These are phyloP conservation scores for Adansonia rubrostipa DNA, from an alignment of 441 rosid species.

Conservation along the genomic window DNA sequence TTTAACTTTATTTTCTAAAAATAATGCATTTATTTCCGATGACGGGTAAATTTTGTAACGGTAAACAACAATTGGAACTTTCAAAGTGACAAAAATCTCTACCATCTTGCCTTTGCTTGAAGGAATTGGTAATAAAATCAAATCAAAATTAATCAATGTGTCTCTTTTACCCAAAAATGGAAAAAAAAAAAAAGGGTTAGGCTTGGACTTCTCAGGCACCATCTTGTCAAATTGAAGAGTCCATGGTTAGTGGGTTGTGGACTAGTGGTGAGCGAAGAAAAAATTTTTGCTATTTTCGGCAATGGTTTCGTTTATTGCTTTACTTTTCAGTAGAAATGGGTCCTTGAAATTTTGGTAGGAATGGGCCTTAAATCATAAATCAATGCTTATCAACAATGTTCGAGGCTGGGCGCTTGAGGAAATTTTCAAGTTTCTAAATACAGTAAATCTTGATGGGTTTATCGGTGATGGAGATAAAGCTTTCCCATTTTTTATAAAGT, in stretches of 20 bases:
- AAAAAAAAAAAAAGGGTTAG: not conserved
- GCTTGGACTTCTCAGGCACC: not conserved
- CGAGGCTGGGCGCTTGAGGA: slow-evolving; percentile 11
- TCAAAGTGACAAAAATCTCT: not conserved
- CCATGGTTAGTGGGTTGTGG: too few species aligned
- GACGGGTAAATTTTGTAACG: not conserved
- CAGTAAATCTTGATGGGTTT: slow-evolving; percentile 20
- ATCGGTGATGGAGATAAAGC: not conserved
- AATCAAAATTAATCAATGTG: not conserved
- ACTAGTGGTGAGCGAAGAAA: not conserved
- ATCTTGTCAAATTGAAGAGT: not conserved
- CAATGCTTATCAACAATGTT: not conserved
- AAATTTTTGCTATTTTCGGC: slow-evolving; percentile 23
- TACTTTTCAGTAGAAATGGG: too few species aligned
- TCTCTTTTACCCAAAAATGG: not conserved
- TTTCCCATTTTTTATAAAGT: not conserved
- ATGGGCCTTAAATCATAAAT: slow-evolving; percentile 23
- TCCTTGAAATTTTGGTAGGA: too few species aligned
- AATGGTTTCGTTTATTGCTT: not conserved
- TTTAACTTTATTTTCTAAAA: too few species aligned
- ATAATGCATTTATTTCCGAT: not conserved
- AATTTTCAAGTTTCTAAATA: slow-evolving; percentile 24
- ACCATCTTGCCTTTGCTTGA: not conserved
- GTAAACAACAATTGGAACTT: not conserved
- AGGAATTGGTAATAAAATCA: not conserved